phyloP scores from a whole-genome alignment of 2,329 filamentous ascomycete species.

The Stemphylium beticola region DNA sequence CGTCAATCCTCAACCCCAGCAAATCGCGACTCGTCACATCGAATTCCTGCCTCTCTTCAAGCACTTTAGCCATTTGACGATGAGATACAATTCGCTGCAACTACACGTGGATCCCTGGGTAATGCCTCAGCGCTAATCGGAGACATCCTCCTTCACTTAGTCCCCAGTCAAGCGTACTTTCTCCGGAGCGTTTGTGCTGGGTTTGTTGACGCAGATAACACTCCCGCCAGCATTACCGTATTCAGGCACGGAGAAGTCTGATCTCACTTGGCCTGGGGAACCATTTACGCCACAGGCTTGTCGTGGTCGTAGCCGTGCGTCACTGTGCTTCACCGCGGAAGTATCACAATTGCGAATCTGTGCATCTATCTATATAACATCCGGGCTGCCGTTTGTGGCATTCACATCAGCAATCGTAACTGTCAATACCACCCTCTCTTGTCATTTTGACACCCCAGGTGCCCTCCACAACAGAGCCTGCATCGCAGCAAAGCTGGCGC shows the following conservation, averaged over 20 bases:
- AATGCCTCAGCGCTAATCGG: slow-evolving; percentile 28
- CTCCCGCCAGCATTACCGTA: slow-evolving; percentile 22
- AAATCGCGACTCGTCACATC: slow-evolving; percentile 23
- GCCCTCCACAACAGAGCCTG: slow-evolving; percentile 6
- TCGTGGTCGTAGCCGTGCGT: slow-evolving; percentile 32
- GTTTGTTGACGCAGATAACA: slow-evolving; percentile 37
- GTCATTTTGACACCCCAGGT: slow-evolving; percentile 14
- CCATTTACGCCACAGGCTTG: slow-evolving; percentile 27
- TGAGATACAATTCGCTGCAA: slow-evolving; percentile 17
- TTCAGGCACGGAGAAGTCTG: slow-evolving; percentile 29
- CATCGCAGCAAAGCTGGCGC: neutral
- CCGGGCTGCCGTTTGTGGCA: slow-evolving; percentile 20
- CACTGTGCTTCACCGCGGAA: slow-evolving; percentile 44
- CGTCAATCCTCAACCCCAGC: slow-evolving; percentile 24
- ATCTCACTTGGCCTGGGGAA: slow-evolving; percentile 31
- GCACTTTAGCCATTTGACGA: slow-evolving; percentile 6
- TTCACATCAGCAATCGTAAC: slow-evolving; percentile 24
- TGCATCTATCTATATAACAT: slow-evolving; percentile 35
- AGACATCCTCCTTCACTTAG: slow-evolving; percentile 12
- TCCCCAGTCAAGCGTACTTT: slow-evolving; percentile 21
- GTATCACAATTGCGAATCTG: slow-evolving; percentile 27
- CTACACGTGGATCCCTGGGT: slow-evolving; percentile 11
- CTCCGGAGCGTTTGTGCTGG: slow-evolving; percentile 20
- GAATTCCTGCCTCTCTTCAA: slow-evolving; percentile 22
- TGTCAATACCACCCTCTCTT: slow-evolving; percentile 9